A percentile compares a stretch with the other conserved stretches of the same genome.
These are phyloP conservation scores for Vachellia collinsii DNA, from an alignment of 306 rosid genomes.

Conservation along the genomic window DNA sequence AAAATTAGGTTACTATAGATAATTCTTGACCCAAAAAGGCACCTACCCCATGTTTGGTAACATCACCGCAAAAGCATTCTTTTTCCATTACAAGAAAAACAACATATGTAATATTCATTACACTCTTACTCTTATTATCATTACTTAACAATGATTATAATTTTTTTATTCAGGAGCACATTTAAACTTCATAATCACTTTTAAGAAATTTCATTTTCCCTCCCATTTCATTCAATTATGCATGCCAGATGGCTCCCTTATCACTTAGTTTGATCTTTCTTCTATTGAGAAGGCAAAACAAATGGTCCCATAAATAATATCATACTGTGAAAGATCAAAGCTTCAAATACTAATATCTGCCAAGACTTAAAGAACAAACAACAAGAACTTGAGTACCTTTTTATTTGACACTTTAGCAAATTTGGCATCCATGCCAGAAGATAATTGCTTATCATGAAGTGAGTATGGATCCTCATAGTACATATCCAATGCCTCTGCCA, in stretches of 20 bases:
- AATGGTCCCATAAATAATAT: neutral
- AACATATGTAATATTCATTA: neutral
- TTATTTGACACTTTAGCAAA: constrained; percentile 53
- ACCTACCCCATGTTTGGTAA: neutral
- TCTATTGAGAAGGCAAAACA: constrained; percentile 17
- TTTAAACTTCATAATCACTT: neutral
- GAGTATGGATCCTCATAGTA: constrained; percentile 81
- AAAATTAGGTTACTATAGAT: constrained; percentile 17
- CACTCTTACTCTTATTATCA: neutral
- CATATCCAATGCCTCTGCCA: constrained; percentile 78
- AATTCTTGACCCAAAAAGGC: constrained; percentile 11
- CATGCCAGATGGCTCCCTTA: neutral
- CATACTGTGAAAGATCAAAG: constrained; percentile 19
- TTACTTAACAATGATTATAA: neutral
- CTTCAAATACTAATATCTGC: constrained; percentile 14
- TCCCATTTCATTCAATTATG: neutral
- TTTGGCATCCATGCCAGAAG: constrained; percentile 57
- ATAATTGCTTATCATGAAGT: constrained; percentile 64
- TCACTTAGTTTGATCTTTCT: constrained; percentile 23
- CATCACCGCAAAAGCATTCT: neutral
- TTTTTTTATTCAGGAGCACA: neutral
- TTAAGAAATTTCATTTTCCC: neutral
- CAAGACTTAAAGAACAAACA: neutral
- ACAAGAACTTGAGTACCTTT: constrained; percentile 55
- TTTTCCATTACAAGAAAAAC: neutral